Base-by-base conservation (phyloP, 495 filamentous ascomycete species). In the Opeltia flavorubescens region DNA sequence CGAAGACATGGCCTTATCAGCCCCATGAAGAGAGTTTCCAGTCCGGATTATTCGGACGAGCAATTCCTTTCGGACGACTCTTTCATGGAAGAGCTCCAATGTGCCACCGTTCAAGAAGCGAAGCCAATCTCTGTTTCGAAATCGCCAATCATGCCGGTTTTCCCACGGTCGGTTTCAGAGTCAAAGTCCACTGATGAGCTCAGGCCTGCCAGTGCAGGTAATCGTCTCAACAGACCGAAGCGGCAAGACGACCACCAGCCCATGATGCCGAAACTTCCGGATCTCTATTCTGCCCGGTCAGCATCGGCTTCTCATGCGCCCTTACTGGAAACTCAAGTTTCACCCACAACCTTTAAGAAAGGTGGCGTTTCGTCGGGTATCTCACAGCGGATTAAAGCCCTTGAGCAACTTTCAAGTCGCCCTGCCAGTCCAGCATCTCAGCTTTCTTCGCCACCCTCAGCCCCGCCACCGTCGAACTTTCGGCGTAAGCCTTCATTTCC, bases 41-140 rank as follows among this genome's bases (percentile, higher is more conserved):
- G 74, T 20, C 67, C 63, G 23, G 67, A 76, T 21, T 69, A 71
- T 50, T 77, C 78, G 2, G 72, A 81, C 51, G 75, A 78, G 54
- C 69, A 79, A 54, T 74, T 80, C 47, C 72, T 76, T 26, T 89
- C 84, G 5, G 85, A 93, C 60, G 86, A 94, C 61, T 85, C 80
- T 27, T 81, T 94, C 53, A 83, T 94, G 78, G 83, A 91, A 48
- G 86, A 95, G 67, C 67, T 94, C 43, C 83, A 83, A 51, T 83
- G 76, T 29, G 87, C 86, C 27, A 86, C 79, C 2, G 64, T 94
- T 15, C 76, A 94, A 58, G 76, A 94, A 64, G 87, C 88, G 21
- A 83, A 83, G 56, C 84, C 85, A 3, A 77, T 95, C 15, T 77
- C 77, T 0, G 83, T 94, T 6, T 79, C 82, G 1, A 88, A 87